phyloP scores from a whole-genome alignment of 2,329 filamentous ascomycete species.

The Talaromyces sp. region DNA sequence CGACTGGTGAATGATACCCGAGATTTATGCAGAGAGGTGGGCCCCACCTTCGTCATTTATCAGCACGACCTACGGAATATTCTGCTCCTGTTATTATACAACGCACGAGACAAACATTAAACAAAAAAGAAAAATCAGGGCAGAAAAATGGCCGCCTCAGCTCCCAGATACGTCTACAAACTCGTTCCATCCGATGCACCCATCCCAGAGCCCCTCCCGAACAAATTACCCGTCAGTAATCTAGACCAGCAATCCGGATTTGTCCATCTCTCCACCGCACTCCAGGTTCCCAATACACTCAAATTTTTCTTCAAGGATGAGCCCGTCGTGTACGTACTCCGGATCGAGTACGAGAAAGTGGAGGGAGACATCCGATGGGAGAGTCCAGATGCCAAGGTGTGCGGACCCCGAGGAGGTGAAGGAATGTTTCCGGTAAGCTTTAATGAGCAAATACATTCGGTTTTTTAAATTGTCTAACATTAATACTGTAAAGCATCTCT shows the following conservation, averaged over 20 bases:
- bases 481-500: constrained; percentile 26
- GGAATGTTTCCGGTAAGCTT: constrained; percentile 34
- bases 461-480: neutral
- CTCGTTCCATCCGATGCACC: constrained; percentile 30
- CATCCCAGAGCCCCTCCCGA: constrained; percentile 30
- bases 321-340: constrained; percentile 31
- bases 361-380: constrained; percentile 31
- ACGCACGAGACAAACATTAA: neutral
- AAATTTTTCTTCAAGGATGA: constrained; percentile 33
- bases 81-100: neutral
- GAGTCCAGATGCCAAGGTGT: constrained; percentile 30
- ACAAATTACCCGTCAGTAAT: constrained; percentile 30
- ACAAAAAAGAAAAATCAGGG: neutral
- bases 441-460: neutral
- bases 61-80: neutral
- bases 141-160: constrained; percentile 15
- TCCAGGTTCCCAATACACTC: constrained; percentile 33
- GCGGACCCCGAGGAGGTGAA: constrained; percentile 30
- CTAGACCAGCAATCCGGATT: constrained; percentile 31
- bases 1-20: neutral
- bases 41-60: neutral
- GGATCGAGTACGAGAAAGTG: constrained; percentile 27
- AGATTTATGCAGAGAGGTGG: neutral
- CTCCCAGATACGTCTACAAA: constrained; percentile 32
- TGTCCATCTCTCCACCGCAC: constrained; percentile 33